These are phyloP conservation scores for Phylloporus arenicola DNA, from an alignment of 768 basidiomycete genomes.

Conservation along the genomic window DNA sequence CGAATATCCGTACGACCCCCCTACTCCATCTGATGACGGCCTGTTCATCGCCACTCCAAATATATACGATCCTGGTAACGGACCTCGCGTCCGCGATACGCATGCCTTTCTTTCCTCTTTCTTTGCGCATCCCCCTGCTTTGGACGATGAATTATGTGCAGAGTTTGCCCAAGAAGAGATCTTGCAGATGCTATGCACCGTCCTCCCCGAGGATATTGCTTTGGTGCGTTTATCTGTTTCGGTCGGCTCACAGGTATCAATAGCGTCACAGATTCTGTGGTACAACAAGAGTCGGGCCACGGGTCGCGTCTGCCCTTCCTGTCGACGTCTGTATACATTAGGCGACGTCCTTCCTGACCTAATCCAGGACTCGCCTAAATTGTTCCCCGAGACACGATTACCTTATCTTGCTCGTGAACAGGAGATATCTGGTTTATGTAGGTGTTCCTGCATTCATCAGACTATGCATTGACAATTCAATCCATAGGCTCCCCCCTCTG, in stretches of 20 bases:
- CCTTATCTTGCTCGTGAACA: constrained; percentile 55
- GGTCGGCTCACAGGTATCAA: background rate
- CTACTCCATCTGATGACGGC: constrained; percentile 5
- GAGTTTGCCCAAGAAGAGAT: constrained; percentile 77
- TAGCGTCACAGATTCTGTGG: constrained; percentile 57
- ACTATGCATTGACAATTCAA: constrained; percentile 1
- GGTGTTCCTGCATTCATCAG: constrained; percentile 21
- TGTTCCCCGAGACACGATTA: constrained; percentile 21
- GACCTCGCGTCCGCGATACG: constrained; percentile 67
- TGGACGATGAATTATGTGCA: constrained; percentile 63
- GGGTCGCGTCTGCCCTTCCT: constrained; percentile 73
- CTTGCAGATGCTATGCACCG: constrained; percentile 62
- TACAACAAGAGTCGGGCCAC: constrained; percentile 76
- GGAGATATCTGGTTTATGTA: constrained; percentile 72
- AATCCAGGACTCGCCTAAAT: constrained; percentile 22
- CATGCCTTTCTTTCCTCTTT: constrained; percentile 59
- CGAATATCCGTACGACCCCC: constrained; percentile 2
- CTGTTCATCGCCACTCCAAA: constrained; percentile 44
- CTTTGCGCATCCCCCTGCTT: constrained; percentile 61
- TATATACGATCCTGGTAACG: constrained; percentile 75
- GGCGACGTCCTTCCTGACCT: constrained; percentile 60
- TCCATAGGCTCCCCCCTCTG: constrained; percentile 68
- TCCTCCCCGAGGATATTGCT: constrained; percentile 68
- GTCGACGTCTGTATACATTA: constrained; percentile 63
- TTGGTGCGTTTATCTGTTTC: constrained; percentile 41